Percentiles rank a stretch among this genome's conserved stretches.
phyloP scores from a whole-genome alignment of 805 yeast genomes.

The Metschnikowia amazonensis region DNA sequence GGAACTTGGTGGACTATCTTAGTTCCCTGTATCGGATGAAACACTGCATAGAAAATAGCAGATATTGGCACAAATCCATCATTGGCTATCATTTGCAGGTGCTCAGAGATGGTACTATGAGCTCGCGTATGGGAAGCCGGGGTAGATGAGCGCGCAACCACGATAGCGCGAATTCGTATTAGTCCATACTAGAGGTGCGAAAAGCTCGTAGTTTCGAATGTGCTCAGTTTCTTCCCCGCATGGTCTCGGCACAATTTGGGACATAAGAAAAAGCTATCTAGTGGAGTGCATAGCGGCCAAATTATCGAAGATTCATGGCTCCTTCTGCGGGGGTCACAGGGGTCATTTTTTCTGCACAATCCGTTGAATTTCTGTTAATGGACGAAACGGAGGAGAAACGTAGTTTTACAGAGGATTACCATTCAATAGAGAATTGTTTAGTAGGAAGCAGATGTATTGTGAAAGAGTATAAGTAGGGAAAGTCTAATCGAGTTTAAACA shows the following conservation, averaged over 20 bases:
- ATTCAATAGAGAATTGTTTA: too few species aligned
- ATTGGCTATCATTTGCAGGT: slow-evolving; percentile 26
- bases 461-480: too few species aligned
- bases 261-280: background rate
- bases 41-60: slow-evolving; percentile 84
- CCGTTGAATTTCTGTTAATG: background rate
- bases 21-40: slow-evolving; percentile 95
- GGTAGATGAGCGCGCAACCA: background rate
- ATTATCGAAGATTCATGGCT: background rate
- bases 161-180: background rate
- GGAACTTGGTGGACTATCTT: slow-evolving; percentile 91
- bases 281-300: background rate
- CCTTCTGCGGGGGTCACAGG: background rate
- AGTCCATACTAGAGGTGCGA: background rate
- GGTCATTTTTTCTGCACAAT: background rate
- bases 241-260: background rate
- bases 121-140: background rate
- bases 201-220: background rate
- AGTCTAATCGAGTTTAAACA: too few species aligned
- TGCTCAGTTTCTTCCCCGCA: background rate
- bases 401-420: too few species aligned
- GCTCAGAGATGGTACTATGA: background rate
- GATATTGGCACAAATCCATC: slow-evolving; percentile 84
- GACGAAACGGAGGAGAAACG: too few species aligned
- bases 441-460: too few species aligned